These are phyloP conservation scores for Adiantum capillusveneris DNA, from an alignment of 75 land plant genomes.

Conservation along the genomic window DNA sequence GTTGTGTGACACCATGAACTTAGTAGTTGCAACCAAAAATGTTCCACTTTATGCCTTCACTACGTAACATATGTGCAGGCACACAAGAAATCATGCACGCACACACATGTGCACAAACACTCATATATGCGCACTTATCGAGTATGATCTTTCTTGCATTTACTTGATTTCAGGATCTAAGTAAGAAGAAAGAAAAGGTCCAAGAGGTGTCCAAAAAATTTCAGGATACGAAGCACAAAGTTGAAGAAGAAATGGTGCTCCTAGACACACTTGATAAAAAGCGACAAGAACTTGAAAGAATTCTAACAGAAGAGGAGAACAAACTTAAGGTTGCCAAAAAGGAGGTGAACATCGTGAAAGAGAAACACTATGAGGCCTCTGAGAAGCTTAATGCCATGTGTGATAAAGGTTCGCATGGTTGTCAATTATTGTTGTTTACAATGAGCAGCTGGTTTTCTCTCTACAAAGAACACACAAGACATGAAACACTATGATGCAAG, in stretches of 20 bases:
- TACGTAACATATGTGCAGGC: no score
- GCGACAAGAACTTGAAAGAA: slow-evolving; percentile 23
- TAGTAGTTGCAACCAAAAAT: no score
- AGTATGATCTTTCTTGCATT: no score
- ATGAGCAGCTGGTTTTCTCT: no score
- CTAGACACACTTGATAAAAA: slow-evolving; percentile 32
- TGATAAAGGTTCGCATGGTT: slow-evolving; percentile 11
- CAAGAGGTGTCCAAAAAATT: slow-evolving; percentile 15
- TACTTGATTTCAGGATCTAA: slow-evolving; percentile 17
- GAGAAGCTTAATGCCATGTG: slow-evolving; percentile 13
- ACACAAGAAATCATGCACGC: no score
- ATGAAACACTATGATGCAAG: no score
- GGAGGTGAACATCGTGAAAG: slow-evolving; percentile 18
- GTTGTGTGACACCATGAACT: no score
- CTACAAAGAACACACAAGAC: no score
- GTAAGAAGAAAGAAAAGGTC: slow-evolving; percentile 11
- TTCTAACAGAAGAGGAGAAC: slow-evolving; percentile 18
- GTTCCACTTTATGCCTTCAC: no score
- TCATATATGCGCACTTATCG: no score
- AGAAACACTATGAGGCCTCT: slow-evolving; percentile 20
- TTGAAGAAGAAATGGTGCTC: slow-evolving; percentile 26
- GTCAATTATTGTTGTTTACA: no score
- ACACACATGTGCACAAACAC: no score
- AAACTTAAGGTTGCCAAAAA: slow-evolving; percentile 24
- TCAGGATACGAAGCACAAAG: slow-evolving; percentile 7